Evolutionary conservation across 495 filamentous ascomycete species (phyloP).

Genomic region (Astrothelium macrocarpum): DNA sequence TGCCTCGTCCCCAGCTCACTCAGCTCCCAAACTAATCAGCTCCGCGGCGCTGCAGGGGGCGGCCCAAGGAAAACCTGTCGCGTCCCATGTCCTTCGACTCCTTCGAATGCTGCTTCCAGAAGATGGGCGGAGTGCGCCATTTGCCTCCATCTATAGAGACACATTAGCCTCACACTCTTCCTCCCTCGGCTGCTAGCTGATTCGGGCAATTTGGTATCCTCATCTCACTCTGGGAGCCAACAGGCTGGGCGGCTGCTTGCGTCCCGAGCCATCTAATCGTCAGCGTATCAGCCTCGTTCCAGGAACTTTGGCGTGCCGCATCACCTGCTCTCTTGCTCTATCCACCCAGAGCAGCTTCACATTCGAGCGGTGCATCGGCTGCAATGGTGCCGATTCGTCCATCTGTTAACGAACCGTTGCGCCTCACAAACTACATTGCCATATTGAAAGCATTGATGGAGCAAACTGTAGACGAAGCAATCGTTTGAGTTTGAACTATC

Average conservation of each 20-base stretch:
- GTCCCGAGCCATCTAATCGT: not conserved
- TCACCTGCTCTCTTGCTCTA: not conserved
- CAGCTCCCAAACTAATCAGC: not conserved
- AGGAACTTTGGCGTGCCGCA: not conserved
- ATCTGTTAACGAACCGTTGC: too few species aligned
- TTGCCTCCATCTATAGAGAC: slow-evolving; percentile 2
- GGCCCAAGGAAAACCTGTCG: not conserved
- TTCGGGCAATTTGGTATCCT: not conserved
- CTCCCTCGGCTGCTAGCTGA: not conserved
- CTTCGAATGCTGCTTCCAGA: not conserved
- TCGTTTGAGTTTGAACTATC: too few species aligned
- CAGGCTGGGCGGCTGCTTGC: slow-evolving; percentile 1
- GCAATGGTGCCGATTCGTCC: not conserved
- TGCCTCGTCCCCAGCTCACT: not conserved
- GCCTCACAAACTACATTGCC: too few species aligned
- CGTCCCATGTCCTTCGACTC: not conserved
- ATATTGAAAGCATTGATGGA: too few species aligned
- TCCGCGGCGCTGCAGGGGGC: not conserved
- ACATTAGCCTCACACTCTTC: not conserved
- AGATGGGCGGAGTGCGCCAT: not conserved
- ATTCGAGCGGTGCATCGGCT: not conserved
- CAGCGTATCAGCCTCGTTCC: not conserved
- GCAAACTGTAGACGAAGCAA: too few species aligned
- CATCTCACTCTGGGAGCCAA: not conserved
- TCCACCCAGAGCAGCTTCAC: not conserved